A percentile compares a stretch with the other conserved stretches of the same genome.
phyloP scores from a whole-genome alignment of 306 rosid genomes.

The Inga leiocalycina region DNA sequence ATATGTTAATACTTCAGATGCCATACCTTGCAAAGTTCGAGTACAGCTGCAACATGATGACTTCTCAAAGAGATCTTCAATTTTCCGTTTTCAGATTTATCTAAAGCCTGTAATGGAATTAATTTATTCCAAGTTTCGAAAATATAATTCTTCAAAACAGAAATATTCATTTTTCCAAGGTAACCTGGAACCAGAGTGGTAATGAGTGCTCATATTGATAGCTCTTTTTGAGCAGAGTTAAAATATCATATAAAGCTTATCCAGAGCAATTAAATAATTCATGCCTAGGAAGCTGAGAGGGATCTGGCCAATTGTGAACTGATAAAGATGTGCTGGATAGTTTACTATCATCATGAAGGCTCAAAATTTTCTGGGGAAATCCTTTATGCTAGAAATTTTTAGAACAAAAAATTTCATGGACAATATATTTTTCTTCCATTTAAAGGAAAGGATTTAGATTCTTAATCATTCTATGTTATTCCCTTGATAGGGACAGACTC shows the following conservation, averaged over 20 bases:
- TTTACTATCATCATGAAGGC: background rate
- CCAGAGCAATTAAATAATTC: slow-evolving; percentile 6
- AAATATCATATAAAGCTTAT: background rate
- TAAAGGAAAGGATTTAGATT: background rate
- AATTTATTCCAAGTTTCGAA: slow-evolving; percentile 32
- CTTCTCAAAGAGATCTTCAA: slow-evolving; percentile 72
- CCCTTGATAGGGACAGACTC: background rate
- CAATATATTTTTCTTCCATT: background rate
- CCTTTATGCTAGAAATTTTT: background rate
- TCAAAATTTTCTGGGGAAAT: background rate
- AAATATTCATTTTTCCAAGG: background rate
- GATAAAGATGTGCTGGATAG: background rate
- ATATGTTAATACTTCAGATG: slow-evolving; percentile 3
- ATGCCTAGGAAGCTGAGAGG: background rate
- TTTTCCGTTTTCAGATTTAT: slow-evolving; percentile 73
- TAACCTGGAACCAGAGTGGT: slow-evolving; percentile 5
- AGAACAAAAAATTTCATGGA: background rate
- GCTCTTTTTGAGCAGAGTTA: slow-evolving; percentile 21
- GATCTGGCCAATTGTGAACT: background rate
- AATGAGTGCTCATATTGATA: slow-evolving; percentile 17
- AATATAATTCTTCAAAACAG: background rate
- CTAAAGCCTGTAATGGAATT: slow-evolving; percentile 61
- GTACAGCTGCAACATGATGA: slow-evolving; percentile 73
- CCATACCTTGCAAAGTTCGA: slow-evolving; percentile 91
- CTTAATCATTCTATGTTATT: background rate